phyloP scores from a whole-genome alignment of 2,329 filamentous ascomycete species.

The Penicillium occitanis region DNA sequence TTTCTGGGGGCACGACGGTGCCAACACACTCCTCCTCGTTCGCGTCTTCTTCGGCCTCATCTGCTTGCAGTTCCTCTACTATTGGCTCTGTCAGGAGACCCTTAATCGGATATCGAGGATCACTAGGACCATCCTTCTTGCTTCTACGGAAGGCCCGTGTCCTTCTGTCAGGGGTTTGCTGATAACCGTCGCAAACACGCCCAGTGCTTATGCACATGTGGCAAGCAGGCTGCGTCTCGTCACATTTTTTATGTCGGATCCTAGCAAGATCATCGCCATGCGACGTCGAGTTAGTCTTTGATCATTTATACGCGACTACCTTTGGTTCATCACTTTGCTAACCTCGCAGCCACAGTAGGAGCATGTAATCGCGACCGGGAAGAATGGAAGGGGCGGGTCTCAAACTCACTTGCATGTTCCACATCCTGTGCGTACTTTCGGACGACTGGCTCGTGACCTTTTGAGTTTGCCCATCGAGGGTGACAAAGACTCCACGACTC shows the following conservation, averaged over 20 bases:
- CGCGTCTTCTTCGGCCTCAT: background rate
- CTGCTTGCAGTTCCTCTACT: background rate
- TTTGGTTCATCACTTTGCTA: background rate
- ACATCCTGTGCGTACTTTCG: constrained; percentile 25
- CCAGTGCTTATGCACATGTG: constrained; percentile 28
- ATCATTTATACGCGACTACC: background rate
- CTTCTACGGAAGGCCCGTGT: constrained; percentile 19
- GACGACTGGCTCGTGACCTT: constrained; percentile 16
- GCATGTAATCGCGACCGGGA: background rate
- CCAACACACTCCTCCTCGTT: background rate
- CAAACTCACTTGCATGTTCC: constrained; percentile 23
- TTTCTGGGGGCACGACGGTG: background rate
- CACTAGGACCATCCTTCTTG: background rate
- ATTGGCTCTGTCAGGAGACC: background rate
- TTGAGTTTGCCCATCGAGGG: constrained; percentile 23
- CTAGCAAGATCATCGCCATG: constrained; percentile 4
- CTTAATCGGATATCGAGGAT: background rate
- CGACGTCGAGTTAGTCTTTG: background rate
- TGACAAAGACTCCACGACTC: constrained; percentile 6
- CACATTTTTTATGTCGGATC: constrained; percentile 28
- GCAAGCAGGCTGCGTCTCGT: constrained; percentile 22
- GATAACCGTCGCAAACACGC: constrained; percentile 28
- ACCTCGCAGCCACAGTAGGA: background rate
- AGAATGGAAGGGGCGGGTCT: constrained; percentile 4
- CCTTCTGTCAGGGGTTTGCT: constrained; percentile 18